Evolutionary conservation across 805 yeast species (phyloP), one percentile per base, ranked within the genome.

Genomic region (Teunomyces tritomae): DNA sequence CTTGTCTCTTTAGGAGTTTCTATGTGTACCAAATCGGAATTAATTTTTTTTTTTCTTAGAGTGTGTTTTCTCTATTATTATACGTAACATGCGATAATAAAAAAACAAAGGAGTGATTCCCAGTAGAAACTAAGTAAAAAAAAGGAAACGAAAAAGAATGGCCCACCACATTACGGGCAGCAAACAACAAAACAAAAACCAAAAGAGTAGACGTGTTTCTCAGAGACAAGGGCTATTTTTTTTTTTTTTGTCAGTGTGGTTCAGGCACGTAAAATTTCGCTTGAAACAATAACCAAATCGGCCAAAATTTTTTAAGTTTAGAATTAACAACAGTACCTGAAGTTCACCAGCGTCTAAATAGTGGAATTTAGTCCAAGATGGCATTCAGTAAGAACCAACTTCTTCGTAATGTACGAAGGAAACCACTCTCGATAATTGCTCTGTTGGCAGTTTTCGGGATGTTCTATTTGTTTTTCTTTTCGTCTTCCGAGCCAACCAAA

Each of bases 361-460:
- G 32, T 29, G n/a, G 32, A 29, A 2, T 29, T 13, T 11, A 29
- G n/a, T 11, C 5, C 6, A 35, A 28, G 11, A 57, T 61, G 61
- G 57, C 50, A 34, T 53, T 53, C 37, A 46, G 51, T 36, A 62
- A 61, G 55, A 64, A 59, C 40, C 67, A 69, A 3, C 53, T 74
- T 24, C 45, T 79, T 4, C 78, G 83, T 51, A 78, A 74, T 56
- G 73, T 81, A 72, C 84, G 85, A 77, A 81, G 84, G 70, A 81
- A 69, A 51, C 86, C 86, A 10, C 57, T 75, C 41, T 64, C 73
- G 36, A 57, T 73, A 13, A 44, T 82, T 29, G 79, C 73, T 8
- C 83, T 84, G 5, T 48, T 80, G 28, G 56, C 78, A 9, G 53
- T 75, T 10, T 43, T 81, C 24, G 50, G 77, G 11, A 50, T 78